Conservation (phyloP, 2,329 filamentous ascomycete species). For the Penicillium brasilianum region DNA sequence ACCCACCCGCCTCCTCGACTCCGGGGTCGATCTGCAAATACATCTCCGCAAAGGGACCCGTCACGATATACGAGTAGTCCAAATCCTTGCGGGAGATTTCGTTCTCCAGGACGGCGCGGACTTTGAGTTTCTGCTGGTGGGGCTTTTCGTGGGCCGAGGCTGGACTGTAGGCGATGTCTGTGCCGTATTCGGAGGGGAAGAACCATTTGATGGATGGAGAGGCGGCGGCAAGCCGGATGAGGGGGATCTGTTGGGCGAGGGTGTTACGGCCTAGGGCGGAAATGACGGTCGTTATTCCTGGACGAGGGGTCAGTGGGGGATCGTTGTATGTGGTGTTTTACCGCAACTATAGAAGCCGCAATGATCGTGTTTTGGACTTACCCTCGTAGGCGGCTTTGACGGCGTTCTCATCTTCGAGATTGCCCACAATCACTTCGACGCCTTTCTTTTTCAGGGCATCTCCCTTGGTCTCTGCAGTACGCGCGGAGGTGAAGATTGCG, state of each 20-base stretch:
- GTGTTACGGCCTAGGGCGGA: slow-evolving; percentile 68
- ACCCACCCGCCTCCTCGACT: slow-evolving; percentile 58
- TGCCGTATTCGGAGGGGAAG: slow-evolving; percentile 71
- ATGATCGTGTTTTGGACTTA: too few species aligned
- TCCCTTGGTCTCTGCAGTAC: slow-evolving; percentile 57
- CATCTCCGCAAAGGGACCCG: slow-evolving; percentile 70
- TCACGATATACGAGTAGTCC: slow-evolving; percentile 70
- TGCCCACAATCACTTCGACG: slow-evolving; percentile 61
- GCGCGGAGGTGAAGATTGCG: slow-evolving; percentile 62
- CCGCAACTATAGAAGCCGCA: too few species aligned
- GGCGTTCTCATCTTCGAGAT: slow-evolving; percentile 58
- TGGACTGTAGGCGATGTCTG: slow-evolving; percentile 66
- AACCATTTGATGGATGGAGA: slow-evolving; percentile 64
- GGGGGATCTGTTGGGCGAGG: slow-evolving; percentile 64
- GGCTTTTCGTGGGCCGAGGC: slow-evolving; percentile 65
- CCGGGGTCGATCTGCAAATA: slow-evolving; percentile 56
- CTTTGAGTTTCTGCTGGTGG: slow-evolving; percentile 71
- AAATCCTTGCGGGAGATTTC: slow-evolving; percentile 57
- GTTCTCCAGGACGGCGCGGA: slow-evolving; percentile 63
- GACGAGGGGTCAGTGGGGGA: slow-evolving; percentile 7
- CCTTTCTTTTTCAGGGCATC: slow-evolving; percentile 55
- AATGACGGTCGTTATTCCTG: slow-evolving; percentile 68
- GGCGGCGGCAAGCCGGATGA: slow-evolving; percentile 65
- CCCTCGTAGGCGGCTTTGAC: slow-evolving; percentile 62
- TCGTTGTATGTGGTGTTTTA: background rate